Evolutionary conservation across 805 yeast species (phyloP), one percentile per base, ranked within the genome.

Genomic region (Cyberlindnera xishuangbannaensis): DNA sequence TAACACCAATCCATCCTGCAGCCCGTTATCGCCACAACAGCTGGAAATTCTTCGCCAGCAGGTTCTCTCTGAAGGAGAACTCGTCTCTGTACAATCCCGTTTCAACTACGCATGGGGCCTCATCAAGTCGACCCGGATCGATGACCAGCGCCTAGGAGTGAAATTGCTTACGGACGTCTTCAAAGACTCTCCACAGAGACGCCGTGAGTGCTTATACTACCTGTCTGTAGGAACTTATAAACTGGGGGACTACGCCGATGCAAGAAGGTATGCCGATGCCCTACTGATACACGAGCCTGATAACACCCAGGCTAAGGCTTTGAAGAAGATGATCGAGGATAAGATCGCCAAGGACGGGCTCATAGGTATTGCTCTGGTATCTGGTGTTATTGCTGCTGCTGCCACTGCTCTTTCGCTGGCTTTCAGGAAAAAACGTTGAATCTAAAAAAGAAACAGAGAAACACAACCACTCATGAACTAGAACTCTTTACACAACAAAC

Each of bases 31-130:
- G 0, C 69, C 73, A 5, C 83, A 80, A 36, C 95, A 90, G 50
- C 67, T 92, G 26, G 79, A 75, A 12, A 71, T 87, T 1, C 69
- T 92, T 19, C 78, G 75, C 43, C 72, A 77, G 46, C 95, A 86
- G 50, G 86, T 84, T 25, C 73, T 76, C 18, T 66, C 80, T 2
- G 97, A 92, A 55, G 78, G 83, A 20, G 95, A 92, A 5, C 65
- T 71, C 25, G 87, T 85, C 1, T 69, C 88, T 0, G 70, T 83
- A 0, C 97, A 87, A 56, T 80, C 96, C 3, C 73, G 78, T 37
- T 92, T 92, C 69, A 92, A 94, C 59, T 84, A 83, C 49, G 95
- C 97, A 1, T 92, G 99, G 98, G 98, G 94, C 4, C 65, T 92
- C 31, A 74, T 94, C 42, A 88, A 86, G 56, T 78, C 95, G 2